Percentiles rank a stretch among this genome's conserved stretches.
Conservation (phyloP, 148 eudicot genomes). For the Vaccinium corymbosum region DNA sequence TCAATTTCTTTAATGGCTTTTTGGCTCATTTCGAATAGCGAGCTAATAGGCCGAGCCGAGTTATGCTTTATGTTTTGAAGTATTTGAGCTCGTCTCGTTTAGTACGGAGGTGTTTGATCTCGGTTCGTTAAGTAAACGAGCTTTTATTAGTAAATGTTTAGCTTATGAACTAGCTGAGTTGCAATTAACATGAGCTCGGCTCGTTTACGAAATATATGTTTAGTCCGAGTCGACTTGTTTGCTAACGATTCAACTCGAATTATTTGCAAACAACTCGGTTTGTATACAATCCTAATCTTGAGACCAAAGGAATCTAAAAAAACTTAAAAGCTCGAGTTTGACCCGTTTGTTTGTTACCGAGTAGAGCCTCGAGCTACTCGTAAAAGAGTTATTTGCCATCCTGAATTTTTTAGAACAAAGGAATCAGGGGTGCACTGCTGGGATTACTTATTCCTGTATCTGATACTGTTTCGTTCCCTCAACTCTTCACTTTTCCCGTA, state of each 20-base stretch:
- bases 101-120: background rate
- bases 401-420: background rate
- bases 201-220: background rate
- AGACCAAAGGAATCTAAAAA: background rate
- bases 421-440: slow-evolving; percentile 8
- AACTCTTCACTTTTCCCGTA: background rate
- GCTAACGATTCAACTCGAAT: background rate
- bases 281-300: background rate
- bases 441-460: slow-evolving; percentile 3
- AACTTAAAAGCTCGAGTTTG: too few species aligned
- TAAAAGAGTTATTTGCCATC: too few species aligned
- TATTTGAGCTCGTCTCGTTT: background rate
- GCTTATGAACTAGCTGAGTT: too few species aligned
- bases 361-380: too few species aligned
- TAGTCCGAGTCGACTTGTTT: background rate
- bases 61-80: background rate
- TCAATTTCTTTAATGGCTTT: background rate
- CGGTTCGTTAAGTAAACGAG: background rate
- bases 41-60: background rate
- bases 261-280: background rate
- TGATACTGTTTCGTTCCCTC: slow-evolving; percentile 2
- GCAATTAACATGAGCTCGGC: too few species aligned
- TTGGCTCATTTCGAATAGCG: background rate
- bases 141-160: background rate
- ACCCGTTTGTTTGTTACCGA: too few species aligned